Percentiles rank a stretch among this genome's conserved stretches.
Conservation (phyloP, 805 yeast genomes). For the Scheffersomyces coipomensis region DNA sequence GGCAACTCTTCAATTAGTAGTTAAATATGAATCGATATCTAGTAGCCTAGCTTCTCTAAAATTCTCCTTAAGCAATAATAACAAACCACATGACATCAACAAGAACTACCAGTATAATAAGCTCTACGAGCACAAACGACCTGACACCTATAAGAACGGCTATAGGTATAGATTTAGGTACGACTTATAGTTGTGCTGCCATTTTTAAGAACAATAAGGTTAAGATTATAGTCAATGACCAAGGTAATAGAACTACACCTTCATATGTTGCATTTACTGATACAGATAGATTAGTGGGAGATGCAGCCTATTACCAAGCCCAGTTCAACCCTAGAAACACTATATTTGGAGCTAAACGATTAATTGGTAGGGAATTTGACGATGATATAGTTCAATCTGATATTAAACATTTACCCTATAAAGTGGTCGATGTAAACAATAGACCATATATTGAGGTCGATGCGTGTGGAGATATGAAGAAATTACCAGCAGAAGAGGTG, state of each 20-base stretch:
- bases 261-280: slow-evolving; percentile 96
- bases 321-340: slow-evolving; percentile 95
- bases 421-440: slow-evolving; percentile 70
- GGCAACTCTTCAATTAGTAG: no score
- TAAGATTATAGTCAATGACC: slow-evolving; percentile 94
- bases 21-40: no score
- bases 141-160: no score
- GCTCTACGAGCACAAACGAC: no score
- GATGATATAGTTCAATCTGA: slow-evolving; percentile 81
- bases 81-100: no score
- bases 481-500: slow-evolving; percentile 91
- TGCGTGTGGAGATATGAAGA: slow-evolving; percentile 82
- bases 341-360: slow-evolving; percentile 92
- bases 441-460: slow-evolving; percentile 88
- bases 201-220: slow-evolving; percentile 68
- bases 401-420: slow-evolving; percentile 87
- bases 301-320: slow-evolving; percentile 98
- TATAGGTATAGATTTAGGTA: slow-evolving; percentile 93
- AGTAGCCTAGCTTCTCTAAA: no score
- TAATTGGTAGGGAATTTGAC: slow-evolving; percentile 77
- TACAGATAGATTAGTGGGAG: slow-evolving; percentile 92
- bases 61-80: no score
- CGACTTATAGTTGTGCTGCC: slow-evolving; percentile 98
- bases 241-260: slow-evolving; percentile 98
- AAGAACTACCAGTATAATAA: no score